These are phyloP conservation scores for Chrysoporthe deuterocubensis DNA, from an alignment of 2,329 filamentous ascomycete species.

Conservation along the genomic window DNA sequence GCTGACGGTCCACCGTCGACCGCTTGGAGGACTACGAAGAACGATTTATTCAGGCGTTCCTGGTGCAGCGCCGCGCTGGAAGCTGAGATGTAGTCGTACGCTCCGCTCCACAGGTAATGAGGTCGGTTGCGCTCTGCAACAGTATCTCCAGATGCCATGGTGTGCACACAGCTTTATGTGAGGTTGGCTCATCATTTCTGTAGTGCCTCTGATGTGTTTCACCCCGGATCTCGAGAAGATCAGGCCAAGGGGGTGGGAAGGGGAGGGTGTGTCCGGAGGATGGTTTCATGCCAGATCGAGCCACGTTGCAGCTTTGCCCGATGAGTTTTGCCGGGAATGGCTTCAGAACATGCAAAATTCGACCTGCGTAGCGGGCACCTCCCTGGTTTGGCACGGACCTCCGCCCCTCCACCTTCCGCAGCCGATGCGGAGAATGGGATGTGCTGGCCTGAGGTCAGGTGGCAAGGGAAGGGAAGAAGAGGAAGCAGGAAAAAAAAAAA, in stretches of 20 bases:
- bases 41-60: not conserved
- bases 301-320: constrained; percentile 13
- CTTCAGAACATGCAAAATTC: not conserved
- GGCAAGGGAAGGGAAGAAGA: not conserved
- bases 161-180: not conserved
- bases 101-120: not conserved
- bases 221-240: not conserved
- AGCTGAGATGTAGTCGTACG: not conserved
- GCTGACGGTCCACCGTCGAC: not conserved
- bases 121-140: too few relatives aligned
- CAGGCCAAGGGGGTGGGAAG: not conserved
- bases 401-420: not conserved
- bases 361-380: not conserved
- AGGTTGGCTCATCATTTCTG: not conserved
- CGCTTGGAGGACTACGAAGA: not conserved
- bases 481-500: not conserved
- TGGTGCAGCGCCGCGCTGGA: not conserved
- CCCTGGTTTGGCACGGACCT: constrained; percentile 1
- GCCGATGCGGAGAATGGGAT: not conserved
- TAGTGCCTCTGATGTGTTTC: constrained; percentile 5
- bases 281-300: not conserved
- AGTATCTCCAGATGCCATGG: not conserved
- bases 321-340: constrained; percentile 8
- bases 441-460: constrained; percentile 9
- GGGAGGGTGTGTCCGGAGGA: not conserved